Conservation (phyloP, 805 yeast genomes). For the Candida insectorum region DNA sequence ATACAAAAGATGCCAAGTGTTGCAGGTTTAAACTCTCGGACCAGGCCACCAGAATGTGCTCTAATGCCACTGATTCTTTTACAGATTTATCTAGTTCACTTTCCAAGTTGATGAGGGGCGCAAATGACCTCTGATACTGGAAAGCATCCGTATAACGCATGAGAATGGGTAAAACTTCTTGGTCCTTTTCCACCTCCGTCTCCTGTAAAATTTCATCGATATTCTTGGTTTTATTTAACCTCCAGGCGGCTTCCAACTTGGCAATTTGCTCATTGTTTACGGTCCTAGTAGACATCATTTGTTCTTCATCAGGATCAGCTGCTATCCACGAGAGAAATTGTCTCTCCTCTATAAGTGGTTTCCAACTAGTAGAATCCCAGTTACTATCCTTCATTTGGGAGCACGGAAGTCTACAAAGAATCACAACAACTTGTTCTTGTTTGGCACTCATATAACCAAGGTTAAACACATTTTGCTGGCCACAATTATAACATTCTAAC, state of each 20-base stretch:
- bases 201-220: conserved; percentile 46
- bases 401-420: conserved; percentile 86
- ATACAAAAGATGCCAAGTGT: conserved; percentile 64
- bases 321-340: conserved; percentile 82
- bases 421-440: conserved; percentile 79
- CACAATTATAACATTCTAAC: conserved; percentile 89
- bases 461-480: conserved; percentile 72
- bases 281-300: conserved; percentile 39
- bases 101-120: conserved; percentile 78
- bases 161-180: conserved; percentile 64
- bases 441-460: conserved; percentile 88
- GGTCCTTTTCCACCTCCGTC: conserved; percentile 34
- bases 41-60: conserved; percentile 74
- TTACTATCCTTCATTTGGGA: conserved; percentile 62
- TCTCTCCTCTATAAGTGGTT: conserved; percentile 75
- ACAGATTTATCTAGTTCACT: conserved; percentile 73
- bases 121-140: conserved; percentile 81
- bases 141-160: conserved; percentile 78
- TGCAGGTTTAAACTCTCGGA: conserved; percentile 59
- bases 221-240: conserved; percentile 65
- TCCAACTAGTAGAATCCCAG: conserved; percentile 91
- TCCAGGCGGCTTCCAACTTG: conserved; percentile 79
- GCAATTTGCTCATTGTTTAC: conserved; percentile 63
- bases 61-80: conserved; percentile 75
- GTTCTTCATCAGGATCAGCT: conserved; percentile 63